Base-by-base conservation (phyloP, 2,329 filamentous ascomycete genomes). In the Aspergillus ustus region DNA sequence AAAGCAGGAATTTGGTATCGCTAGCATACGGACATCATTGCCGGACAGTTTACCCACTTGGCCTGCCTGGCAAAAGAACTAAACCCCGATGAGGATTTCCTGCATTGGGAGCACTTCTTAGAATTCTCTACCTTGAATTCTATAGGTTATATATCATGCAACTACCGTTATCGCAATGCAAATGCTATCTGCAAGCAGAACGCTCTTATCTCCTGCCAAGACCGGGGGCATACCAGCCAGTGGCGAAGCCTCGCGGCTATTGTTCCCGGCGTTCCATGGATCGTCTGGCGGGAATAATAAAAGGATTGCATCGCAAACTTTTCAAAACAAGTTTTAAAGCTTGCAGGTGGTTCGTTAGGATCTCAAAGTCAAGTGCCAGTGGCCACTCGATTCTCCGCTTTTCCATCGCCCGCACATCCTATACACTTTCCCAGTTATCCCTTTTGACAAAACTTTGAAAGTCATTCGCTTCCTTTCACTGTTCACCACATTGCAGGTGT, bases 191-290 rank as follows among this genome's bases (percentile, higher is more conserved):
- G 55, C 48, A 52, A 51, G 22, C 55, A 25, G 51, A 44, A 22
- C 46, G 44, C 37, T 34, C 55, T 57, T 57, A 31, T 55, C 45
- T 22, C 7, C 20, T 48, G 51, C 44, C 57, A 54, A 55, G 45
- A 54, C 45, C 29, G 52, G 31, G 22, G 34, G 55, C 55, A 57
- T 52, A 34, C 48, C 48, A 52, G 48, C 22, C 31, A 40, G 55
- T 52, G 55, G 55, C 55, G 20, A 57, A 46, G n/a, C n/a, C 25
- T 51, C 19, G 3, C 52, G 46, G 34, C 8, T 44, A 25, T 48
- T 13, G 45, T 19, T 57, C 31, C 55, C 55, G 46, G 50, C 46
- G 58, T 56, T 57, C 44, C 55, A 56, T 59, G 34, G 52, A 50
- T 34, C 22, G 45, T 29, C 44, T 29, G 31, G 31, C 20, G 37